Percentiles rank a stretch among this genome's conserved stretches.
Conservation (phyloP, 176 grass and related monocot species). For the Musa acuminata region DNA sequence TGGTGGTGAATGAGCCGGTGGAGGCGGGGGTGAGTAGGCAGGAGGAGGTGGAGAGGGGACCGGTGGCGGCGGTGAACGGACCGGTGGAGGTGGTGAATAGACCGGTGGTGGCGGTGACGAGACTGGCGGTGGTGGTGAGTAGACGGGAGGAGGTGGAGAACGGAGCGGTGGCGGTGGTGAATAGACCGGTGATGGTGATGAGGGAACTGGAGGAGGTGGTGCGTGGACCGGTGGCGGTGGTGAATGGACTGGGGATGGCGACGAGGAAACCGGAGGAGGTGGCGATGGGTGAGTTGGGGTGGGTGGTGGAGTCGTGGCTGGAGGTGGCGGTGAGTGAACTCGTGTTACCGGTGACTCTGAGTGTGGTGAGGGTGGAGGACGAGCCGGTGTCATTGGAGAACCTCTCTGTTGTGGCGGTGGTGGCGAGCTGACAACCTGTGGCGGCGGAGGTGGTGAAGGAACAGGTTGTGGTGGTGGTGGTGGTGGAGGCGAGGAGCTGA, state of each 20-base stretch:
- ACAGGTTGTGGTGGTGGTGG: constrained; percentile 1
- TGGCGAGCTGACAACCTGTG: background rate
- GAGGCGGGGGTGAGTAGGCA: background rate
- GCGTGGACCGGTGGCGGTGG: background rate
- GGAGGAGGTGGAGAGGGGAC: constrained; percentile 4
- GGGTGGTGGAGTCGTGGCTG: constrained; percentile 4
- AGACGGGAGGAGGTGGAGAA: background rate
- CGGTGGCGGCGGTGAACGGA: constrained; percentile 6
- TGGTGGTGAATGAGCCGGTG: background rate
- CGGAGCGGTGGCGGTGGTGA: background rate
- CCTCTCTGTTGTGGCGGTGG: background rate
- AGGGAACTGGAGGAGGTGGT: background rate
- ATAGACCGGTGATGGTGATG: background rate
- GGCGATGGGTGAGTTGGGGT: background rate
- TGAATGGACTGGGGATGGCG: background rate
- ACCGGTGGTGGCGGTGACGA: constrained; percentile 9
- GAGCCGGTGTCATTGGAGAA: background rate
- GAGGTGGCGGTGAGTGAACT: constrained; percentile 6
- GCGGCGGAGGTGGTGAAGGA: background rate
- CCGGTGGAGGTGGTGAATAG: background rate
- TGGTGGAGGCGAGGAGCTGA: background rate
- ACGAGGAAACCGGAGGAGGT: background rate
- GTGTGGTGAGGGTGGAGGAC: background rate
- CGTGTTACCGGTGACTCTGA: background rate
- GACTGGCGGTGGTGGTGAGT: background rate